Evolutionary conservation across 768 basidiomycete species (phyloP).

Genomic region (Tricholoma hemisulphureum): DNA sequence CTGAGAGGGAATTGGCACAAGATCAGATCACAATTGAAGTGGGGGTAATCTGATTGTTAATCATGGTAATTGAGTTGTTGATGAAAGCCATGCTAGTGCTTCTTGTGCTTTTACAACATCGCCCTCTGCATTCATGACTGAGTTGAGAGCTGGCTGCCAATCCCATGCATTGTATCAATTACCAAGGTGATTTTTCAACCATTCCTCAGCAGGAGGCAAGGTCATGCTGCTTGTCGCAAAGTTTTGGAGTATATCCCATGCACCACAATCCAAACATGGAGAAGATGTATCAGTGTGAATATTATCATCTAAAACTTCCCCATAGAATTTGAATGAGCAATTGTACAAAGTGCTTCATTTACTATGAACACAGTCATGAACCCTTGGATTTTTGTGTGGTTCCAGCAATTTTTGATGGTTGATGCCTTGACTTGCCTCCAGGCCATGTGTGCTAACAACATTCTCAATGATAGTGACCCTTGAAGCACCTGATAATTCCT

Average conservation of each 20-base stretch:
- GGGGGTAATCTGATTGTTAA: background rate
- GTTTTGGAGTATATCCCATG: slow-evolving; percentile 8
- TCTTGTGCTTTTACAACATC: slow-evolving; percentile 5
- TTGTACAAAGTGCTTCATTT: no score
- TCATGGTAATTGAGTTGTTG: background rate
- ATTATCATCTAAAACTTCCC: background rate
- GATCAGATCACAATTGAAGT: no score
- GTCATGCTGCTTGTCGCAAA: no score
- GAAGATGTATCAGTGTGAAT: background rate
- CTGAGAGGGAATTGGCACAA: no score
- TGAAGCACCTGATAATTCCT: no score
- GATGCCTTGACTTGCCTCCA: no score
- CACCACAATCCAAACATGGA: background rate
- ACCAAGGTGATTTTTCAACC: slow-evolving; percentile 6
- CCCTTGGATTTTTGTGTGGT: no score
- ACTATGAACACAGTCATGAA: background rate
- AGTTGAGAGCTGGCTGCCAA: slow-evolving; percentile 7
- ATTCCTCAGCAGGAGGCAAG: slow-evolving; percentile 1
- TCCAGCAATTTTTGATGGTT: no score
- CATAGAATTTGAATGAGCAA: background rate
- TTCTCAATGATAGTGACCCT: no score
- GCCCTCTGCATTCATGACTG: slow-evolving; percentile 11
- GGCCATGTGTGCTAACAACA: no score
- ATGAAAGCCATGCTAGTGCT: no score
- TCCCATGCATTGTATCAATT: slow-evolving; percentile 7